Percentiles rank a stretch among this genome's conserved stretches.
These are phyloP conservation scores for Posidonia oceanica DNA, from an alignment of 116 monocot species.

Conservation along the genomic window DNA sequence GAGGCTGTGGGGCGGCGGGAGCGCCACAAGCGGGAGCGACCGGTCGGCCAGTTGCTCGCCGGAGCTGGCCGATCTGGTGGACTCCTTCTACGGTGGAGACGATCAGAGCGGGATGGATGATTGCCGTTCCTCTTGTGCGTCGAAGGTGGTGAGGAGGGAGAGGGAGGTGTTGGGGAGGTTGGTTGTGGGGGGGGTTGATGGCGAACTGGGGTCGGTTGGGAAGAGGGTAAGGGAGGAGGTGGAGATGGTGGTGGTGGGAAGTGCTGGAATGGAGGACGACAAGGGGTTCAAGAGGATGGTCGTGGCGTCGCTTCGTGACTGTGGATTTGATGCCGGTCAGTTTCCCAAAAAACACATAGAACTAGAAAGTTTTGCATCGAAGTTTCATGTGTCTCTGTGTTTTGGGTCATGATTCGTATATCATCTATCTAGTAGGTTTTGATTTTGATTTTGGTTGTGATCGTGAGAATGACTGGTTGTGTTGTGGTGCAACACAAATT, in stretches of 20 bases:
- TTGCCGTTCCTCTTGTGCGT: constrained; percentile 21
- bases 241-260: constrained; percentile 13
- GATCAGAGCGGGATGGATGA: neutral
- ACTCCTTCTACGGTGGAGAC: constrained; percentile 42
- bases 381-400: too few relatives aligned
- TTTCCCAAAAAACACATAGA: neutral
- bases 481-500: neutral
- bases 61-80: constrained; percentile 45
- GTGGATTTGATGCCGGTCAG: constrained; percentile 45
- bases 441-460: neutral
- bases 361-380: neutral
- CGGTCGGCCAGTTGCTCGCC: constrained; percentile 3
- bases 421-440: neutral
- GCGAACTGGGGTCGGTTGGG: constrained; percentile 11
- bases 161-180: constrained; percentile 16
- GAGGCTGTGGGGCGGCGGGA: constrained; percentile 21
- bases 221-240: constrained; percentile 24
- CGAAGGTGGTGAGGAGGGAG: neutral
- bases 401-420: too few relatives aligned
- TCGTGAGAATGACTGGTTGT: neutral
- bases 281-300: constrained; percentile 12
- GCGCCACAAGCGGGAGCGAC: neutral
- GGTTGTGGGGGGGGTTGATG: constrained; percentile 11
- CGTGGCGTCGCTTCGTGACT: constrained; percentile 16
- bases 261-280: neutral